Evolutionary conservation across 176 grass and related monocot genomes (phyloP).

Genomic region (Carex cristatella): DNA sequence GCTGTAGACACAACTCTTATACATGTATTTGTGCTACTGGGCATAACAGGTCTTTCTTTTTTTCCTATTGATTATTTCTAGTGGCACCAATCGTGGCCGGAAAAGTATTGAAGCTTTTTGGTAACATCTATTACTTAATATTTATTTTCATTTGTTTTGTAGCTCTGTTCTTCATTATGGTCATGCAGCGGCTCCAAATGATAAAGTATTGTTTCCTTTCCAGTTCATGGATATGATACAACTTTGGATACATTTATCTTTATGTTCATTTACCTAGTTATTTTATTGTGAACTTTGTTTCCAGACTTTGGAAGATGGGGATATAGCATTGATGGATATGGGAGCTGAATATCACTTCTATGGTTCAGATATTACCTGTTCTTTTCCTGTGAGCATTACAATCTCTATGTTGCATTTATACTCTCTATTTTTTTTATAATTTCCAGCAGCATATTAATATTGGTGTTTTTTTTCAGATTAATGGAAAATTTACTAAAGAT

Average conservation of each 20-base stretch:
- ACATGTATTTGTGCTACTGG: conserved; percentile 98
- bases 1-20: conserved; percentile 87
- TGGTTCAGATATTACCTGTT: conserved; percentile 98
- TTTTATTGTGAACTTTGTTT: conserved; percentile 33
- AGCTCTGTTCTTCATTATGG: conserved; percentile 99
- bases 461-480: conserved; percentile 48
- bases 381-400: conserved; percentile 81
- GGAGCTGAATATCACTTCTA: conserved; percentile 91
- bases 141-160: conserved; percentile 40
- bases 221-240: conserved; percentile 15
- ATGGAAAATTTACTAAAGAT: conserved; percentile 75
- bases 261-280: conserved; percentile 10
- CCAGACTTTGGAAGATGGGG: conserved; percentile 81
- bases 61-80: not conserved
- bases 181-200: conserved; percentile 89
- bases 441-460: conserved; percentile 15
- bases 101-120: conserved; percentile 7
- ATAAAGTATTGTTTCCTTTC: conserved; percentile 40
- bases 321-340: conserved; percentile 93
- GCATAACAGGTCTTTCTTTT: conserved; percentile 52
- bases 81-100: not conserved
- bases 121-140: conserved; percentile 13
- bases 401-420: conserved; percentile 19
- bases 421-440: conserved; percentile 6
- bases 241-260: conserved; percentile 6